A percentile compares a stretch with the other conserved stretches of the same genome.
Conservation (phyloP, 805 yeast genomes). For the Wickerhamiella dianesei region DNA sequence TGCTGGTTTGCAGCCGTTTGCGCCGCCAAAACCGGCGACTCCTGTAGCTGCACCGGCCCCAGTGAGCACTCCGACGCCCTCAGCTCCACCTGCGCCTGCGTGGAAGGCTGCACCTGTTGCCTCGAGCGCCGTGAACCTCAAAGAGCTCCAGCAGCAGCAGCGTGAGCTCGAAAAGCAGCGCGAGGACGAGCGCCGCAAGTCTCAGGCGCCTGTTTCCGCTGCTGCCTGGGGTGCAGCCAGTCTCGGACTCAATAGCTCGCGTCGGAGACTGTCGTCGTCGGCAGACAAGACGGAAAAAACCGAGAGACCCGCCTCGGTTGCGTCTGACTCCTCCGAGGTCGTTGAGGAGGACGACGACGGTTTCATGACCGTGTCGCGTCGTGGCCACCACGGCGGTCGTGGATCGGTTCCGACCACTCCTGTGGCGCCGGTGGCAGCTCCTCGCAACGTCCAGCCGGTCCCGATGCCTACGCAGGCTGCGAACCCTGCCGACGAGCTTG, state of each 20-base stretch:
- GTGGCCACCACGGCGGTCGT: neutral
- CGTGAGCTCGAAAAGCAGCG: slow-evolving; percentile 1
- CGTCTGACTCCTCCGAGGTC: neutral
- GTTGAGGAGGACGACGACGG: neutral
- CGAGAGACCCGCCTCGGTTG: neutral
- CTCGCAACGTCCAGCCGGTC: too few species aligned
- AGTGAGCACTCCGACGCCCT: slow-evolving; percentile 2
- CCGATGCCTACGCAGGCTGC: slow-evolving; percentile 11
- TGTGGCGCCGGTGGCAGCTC: neutral
- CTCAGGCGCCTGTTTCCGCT: neutral
- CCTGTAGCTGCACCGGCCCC: slow-evolving; percentile 3
- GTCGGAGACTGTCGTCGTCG: neutral
- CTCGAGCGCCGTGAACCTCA: slow-evolving; percentile 9
- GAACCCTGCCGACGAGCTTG: slow-evolving; percentile 26
- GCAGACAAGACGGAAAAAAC: neutral
- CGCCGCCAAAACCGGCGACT: slow-evolving; percentile 4
- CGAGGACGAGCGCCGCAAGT: neutral
- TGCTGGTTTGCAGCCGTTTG: slow-evolving; percentile 2
- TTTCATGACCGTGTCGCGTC: neutral
- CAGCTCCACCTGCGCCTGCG: slow-evolving; percentile 1
- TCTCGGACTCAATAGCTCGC: neutral
- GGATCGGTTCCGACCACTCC: neutral
- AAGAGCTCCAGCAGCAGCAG: slow-evolving; percentile 14
- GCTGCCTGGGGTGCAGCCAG: neutral
- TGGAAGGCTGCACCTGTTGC: slow-evolving; percentile 10